These are phyloP conservation scores for Huntiella savannae DNA, from an alignment of 2,329 filamentous ascomycete species.

Conservation along the genomic window DNA sequence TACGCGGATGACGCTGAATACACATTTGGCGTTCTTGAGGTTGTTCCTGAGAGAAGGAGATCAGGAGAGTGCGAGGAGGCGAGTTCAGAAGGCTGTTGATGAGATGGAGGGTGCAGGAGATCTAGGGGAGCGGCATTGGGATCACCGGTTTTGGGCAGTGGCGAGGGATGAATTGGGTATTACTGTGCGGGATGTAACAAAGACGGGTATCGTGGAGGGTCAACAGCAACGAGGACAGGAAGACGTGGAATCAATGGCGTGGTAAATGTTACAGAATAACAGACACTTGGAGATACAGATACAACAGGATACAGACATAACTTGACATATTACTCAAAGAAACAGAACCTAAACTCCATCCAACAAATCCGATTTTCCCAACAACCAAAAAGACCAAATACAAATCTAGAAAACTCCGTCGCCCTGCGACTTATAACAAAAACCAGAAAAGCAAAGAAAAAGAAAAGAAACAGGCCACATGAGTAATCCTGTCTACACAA, in stretches of 20 bases:
- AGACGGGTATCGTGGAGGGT: too few relatives aligned
- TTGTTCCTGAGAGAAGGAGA: conserved; percentile 15
- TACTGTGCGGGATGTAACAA: background rate
- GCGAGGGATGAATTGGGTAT: conserved; percentile 19
- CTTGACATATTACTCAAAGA: too few relatives aligned
- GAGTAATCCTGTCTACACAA: background rate
- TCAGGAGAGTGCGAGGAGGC: conserved; percentile 16
- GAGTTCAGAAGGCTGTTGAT: conserved; percentile 18
- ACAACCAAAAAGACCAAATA: background rate
- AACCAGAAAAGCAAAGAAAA: background rate
- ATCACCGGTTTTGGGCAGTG: conserved; percentile 31
- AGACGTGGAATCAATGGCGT: too few relatives aligned
- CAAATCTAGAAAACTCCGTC: background rate
- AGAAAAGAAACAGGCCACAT: background rate
- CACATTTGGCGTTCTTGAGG: conserved; percentile 25
- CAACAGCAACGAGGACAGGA: too few relatives aligned
- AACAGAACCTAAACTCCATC: too few relatives aligned
- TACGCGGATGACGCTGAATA: conserved; percentile 21
- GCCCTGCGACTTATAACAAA: background rate
- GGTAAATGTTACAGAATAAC: background rate
- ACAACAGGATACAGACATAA: too few relatives aligned
- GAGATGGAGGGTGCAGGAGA: conserved; percentile 12
- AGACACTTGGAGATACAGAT: background rate
- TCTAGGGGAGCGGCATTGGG: conserved; percentile 22
- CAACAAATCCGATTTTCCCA: background rate